Evolutionary conservation across 768 basidiomycete genomes (phyloP).

Genomic region (Boletales sp.): DNA sequence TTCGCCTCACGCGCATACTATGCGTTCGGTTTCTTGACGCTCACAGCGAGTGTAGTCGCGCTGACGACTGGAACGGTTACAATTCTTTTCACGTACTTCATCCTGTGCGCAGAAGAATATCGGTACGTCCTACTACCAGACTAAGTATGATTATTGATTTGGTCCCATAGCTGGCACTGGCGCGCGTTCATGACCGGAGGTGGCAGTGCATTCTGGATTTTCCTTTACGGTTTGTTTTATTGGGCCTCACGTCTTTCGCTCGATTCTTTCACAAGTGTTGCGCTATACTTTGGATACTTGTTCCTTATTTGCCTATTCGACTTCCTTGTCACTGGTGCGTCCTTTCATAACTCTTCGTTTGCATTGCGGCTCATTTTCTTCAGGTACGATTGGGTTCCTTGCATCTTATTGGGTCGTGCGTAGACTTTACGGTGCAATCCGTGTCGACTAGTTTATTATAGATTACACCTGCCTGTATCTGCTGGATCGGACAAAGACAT

Average conservation of each 20-base stretch:
- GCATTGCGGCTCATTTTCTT: slow-evolving; percentile 1
- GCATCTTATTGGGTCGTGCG: slow-evolving; percentile 90
- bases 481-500: slow-evolving; percentile 3
- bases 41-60: slow-evolving; percentile 78
- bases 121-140: slow-evolving; percentile 43
- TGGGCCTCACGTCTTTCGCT: slow-evolving; percentile 86
- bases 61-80: slow-evolving; percentile 90
- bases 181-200: slow-evolving; percentile 89
- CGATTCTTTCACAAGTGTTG: slow-evolving; percentile 73
- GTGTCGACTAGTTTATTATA: slow-evolving; percentile 52
- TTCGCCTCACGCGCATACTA: slow-evolving; percentile 94
- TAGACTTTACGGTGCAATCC: slow-evolving; percentile 76
- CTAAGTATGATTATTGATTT: slow-evolving; percentile 2
- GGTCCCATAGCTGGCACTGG: slow-evolving; percentile 86
- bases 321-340: slow-evolving; percentile 80
- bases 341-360: background rate
- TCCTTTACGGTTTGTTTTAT: slow-evolving; percentile 86
- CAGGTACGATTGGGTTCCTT: slow-evolving; percentile 88
- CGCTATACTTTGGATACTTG: slow-evolving; percentile 89
- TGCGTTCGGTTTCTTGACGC: slow-evolving; percentile 91
- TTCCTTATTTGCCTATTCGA: slow-evolving; percentile 77
- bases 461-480: slow-evolving; percentile 5
- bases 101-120: slow-evolving; percentile 93
- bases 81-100: slow-evolving; percentile 87
- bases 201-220: slow-evolving; percentile 88